These are phyloP conservation scores for Sphaerulina musiva DNA, from an alignment of 2,329 filamentous ascomycete genomes.

Conservation along the genomic window DNA sequence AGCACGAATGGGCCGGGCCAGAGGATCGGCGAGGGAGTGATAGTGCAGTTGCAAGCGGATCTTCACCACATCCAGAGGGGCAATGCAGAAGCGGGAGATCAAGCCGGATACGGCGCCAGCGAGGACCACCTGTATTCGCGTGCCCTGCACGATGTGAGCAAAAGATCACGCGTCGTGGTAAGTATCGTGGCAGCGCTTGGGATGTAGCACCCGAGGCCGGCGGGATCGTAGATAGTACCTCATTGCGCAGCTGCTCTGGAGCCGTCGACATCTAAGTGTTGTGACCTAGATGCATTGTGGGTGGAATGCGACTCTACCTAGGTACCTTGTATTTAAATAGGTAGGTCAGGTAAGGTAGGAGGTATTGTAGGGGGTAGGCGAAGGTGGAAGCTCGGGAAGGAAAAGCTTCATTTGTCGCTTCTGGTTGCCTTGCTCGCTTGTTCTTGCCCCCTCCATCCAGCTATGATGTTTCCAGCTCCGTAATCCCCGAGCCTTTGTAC, in stretches of 20 bases:
- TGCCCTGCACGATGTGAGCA: conserved; percentile 46
- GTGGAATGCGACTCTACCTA: no score
- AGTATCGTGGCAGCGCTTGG: neutral
- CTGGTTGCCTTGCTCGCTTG: no score
- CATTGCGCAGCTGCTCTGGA: conserved; percentile 61
- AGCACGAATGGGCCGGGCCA: conserved; percentile 45
- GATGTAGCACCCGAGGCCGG: neutral
- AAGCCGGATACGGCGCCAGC: conserved; percentile 71
- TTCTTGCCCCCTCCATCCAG: no score
- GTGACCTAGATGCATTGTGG: no score
- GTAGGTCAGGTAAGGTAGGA: no score
- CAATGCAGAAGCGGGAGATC: conserved; percentile 86
- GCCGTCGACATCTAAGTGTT: conserved; percentile 56
- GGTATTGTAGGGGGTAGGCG: no score
- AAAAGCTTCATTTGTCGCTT: no score
- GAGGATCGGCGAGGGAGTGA: conserved; percentile 71
- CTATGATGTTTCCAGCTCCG: no score
- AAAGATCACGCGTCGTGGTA: neutral
- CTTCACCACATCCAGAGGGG: conserved; percentile 94
- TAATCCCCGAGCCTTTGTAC: no score
- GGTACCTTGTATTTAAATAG: no score
- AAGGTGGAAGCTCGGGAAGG: no score
- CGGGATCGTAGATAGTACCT: conserved; percentile 42
- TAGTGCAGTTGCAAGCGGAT: conserved; percentile 93
- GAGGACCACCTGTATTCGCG: conserved; percentile 57